Evolutionary conservation across 257 asterid species (phyloP), one percentile per base, ranked within the genome.

Genomic region (Henckelia pumila): DNA sequence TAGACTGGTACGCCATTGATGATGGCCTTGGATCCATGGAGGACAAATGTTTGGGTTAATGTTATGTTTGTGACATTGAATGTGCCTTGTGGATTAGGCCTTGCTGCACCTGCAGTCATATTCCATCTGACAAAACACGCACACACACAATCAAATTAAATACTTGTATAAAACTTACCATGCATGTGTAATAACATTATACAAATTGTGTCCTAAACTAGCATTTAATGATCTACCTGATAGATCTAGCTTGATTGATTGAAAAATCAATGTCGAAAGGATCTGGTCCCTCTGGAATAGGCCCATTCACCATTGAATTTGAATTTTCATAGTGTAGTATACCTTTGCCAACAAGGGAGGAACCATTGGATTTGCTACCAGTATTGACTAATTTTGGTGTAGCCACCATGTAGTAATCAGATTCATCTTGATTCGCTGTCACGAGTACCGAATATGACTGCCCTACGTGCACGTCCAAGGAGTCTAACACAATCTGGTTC

Each of bases 41-140:
- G 85, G 71, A 84, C 57, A 59, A 81, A 77, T 32, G 87, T 81
- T 61, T 79, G 79, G 8, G 85, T 63, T 55, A 73, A 13, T 23
- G 79, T 79, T 10, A 81, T 74, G 19, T 75, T 81, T 0, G 80
- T 62, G 8, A 79, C 83, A 19, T 84, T 83, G 83, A 77, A 84
- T 0, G 85, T 75, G 35, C 87, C 89, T 69, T 84, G 89, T 56
- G 89, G 87, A 77, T 84, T 84, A 32, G 89, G 89, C 74, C 89
- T 77, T 11, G 85, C 85, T 13, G 87, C 85, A 68, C 83, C 85
- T 0, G 85, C 28, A 10, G 83, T 75, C 80, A 81, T 52, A 67
- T 84, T 84, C 89, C 85, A 84, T 71, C 87, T 81, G 56, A 61
- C 6, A 26, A 28, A 29, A 70, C 56, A 61, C 33, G 67, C 56